Conservation (phyloP, 2,329 filamentous ascomycete species). For the Ophiostoma sp. region DNA sequence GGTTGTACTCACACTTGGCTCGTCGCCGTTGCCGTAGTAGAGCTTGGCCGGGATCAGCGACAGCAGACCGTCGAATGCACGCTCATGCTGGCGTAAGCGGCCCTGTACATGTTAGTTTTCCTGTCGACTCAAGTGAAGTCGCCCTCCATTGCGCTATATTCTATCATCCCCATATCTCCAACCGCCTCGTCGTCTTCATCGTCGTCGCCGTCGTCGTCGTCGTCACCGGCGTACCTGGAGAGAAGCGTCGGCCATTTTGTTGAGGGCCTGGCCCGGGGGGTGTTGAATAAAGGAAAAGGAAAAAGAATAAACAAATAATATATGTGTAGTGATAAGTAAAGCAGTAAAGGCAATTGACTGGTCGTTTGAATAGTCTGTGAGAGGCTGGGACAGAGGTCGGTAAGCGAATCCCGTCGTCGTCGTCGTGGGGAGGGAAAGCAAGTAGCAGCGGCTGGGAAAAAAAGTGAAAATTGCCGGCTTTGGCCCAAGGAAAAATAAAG, state of each 20-base stretch:
- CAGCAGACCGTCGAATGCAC: slow-evolving; percentile 77
- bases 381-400: slow-evolving; percentile 12
- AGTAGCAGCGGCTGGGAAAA: not conserved
- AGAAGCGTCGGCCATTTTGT: slow-evolving; percentile 16
- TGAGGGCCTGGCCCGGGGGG: not conserved
- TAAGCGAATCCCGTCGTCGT: slow-evolving; percentile 11
- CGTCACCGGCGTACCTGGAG: slow-evolving; percentile 12
- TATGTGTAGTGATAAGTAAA: not conserved
- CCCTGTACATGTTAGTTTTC: not conserved
- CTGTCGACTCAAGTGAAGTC: not conserved
- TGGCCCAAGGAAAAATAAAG: slow-evolving; percentile 7
- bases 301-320: not conserved
- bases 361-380: not conserved
- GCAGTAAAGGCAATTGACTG: not conserved
- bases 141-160: not conserved
- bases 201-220: not conserved
- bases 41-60: slow-evolving; percentile 85
- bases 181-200: not conserved
- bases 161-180: not conserved
- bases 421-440: slow-evolving; percentile 8
- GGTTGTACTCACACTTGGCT: slow-evolving; percentile 57
- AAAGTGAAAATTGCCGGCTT: slow-evolving; percentile 15
- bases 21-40: slow-evolving; percentile 82
- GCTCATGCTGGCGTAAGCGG: slow-evolving; percentile 15
- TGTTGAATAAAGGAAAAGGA: not conserved